These are phyloP conservation scores for Spiraea crenata DNA, from an alignment of 331 rosid species.

Conservation along the genomic window DNA sequence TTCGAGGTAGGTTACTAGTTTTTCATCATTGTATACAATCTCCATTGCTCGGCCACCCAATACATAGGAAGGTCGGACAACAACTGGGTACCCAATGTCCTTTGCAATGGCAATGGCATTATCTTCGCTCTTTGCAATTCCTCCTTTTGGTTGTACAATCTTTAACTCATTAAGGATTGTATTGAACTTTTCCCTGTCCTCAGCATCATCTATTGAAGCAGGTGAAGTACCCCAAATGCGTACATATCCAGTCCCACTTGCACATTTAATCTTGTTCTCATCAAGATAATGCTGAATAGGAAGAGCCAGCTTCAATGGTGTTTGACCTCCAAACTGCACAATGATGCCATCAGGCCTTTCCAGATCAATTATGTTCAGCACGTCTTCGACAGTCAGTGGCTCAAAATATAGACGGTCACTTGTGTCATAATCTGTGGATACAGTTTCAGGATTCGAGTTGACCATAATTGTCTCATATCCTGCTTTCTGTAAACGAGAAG, in stretches of 20 bases:
- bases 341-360: conserved; percentile 98
- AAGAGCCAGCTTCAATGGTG: conserved; percentile 86
- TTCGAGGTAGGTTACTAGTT: conserved; percentile 79
- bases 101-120: conserved; percentile 82
- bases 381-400: conserved; percentile 88
- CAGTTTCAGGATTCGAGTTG: conserved; percentile 98
- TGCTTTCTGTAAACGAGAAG: conserved; percentile 61
- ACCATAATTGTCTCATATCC: conserved; percentile 97
- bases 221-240: conserved; percentile 98
- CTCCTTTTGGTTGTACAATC: conserved; percentile 96
- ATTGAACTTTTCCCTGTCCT: conserved; percentile 95
- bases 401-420: conserved; percentile 96
- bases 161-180: conserved; percentile 69
- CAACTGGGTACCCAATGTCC: conserved; percentile 89
- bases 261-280: conserved; percentile 64
- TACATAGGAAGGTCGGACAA: conserved; percentile 95
- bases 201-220: conserved; percentile 95
- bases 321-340: conserved; percentile 99
- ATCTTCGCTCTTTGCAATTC: conserved; percentile 88
- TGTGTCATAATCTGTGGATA: conserved; percentile 95
- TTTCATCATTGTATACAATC: conserved; percentile 74
- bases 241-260: conserved; percentile 66
- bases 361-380: conserved; percentile 78
- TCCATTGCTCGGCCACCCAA: conserved; percentile 99
- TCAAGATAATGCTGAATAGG: conserved; percentile 82